These are phyloP conservation scores for Setaria viridis DNA, from an alignment of 202 grass and related monocot species.

Conservation along the genomic window DNA sequence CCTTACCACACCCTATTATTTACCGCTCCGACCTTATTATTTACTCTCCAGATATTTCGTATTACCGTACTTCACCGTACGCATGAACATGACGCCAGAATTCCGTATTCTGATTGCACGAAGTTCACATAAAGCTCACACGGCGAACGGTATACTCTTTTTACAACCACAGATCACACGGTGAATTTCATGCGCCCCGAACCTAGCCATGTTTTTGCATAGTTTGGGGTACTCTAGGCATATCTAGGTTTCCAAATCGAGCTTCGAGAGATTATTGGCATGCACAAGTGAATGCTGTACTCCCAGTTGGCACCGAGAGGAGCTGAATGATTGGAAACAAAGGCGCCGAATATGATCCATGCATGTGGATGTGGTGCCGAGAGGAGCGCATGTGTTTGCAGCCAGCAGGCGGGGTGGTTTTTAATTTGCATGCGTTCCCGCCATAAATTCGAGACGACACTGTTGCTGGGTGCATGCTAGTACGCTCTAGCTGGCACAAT, in stretches of 20 bases:
- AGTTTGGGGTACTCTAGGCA: not conserved
- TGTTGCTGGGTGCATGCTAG: not conserved
- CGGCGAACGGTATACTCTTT: too few relatives aligned
- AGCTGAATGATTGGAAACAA: not conserved
- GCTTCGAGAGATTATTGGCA: not conserved
- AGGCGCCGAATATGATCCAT: not conserved
- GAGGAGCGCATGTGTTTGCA: not conserved
- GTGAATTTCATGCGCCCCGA: too few relatives aligned
- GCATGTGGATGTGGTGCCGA: not conserved
- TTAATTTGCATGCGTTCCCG: constrained; percentile 15
- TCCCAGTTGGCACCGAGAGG: too few relatives aligned
- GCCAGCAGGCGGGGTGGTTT: not conserved
- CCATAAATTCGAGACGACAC: constrained; percentile 36
- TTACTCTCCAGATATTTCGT: not conserved
- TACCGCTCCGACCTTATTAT: too few relatives aligned
- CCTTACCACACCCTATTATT: too few relatives aligned
- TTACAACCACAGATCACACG: not conserved
- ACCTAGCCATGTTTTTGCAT: not conserved
- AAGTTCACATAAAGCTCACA: not conserved
- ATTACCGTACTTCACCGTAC: not conserved
- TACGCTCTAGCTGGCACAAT: not conserved
- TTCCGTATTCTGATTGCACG: not conserved
- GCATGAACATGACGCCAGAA: not conserved
- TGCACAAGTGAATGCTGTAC: not conserved
- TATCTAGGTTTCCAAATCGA: not conserved